These are phyloP conservation scores for Phylloporus arenicola DNA, from an alignment of 768 basidiomycete species.

Conservation along the genomic window DNA sequence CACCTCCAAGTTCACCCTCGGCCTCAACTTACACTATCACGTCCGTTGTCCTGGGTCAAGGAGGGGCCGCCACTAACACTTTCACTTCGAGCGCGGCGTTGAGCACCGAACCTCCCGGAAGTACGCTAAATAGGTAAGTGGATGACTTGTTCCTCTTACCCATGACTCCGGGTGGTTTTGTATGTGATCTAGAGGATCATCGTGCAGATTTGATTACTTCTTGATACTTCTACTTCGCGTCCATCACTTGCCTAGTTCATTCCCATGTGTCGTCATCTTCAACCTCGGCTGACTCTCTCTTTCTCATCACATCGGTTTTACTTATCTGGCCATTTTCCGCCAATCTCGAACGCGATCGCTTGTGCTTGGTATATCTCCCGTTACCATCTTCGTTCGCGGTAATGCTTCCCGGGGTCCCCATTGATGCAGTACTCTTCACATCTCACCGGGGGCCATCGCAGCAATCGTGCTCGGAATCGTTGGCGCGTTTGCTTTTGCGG, in stretches of 20 bases:
- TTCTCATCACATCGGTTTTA: slow-evolving; percentile 9
- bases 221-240: neutral
- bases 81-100: slow-evolving; percentile 19
- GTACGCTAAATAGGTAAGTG: slow-evolving; percentile 13
- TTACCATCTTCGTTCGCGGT: slow-evolving; percentile 3
- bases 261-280: slow-evolving; percentile 17
- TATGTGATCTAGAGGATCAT: slow-evolving; percentile 8
- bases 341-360: slow-evolving; percentile 4
- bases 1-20: neutral
- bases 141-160: neutral
- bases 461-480: slow-evolving; percentile 23
- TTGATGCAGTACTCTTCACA: slow-evolving; percentile 4
- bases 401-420: slow-evolving; percentile 3
- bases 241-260: slow-evolving; percentile 1
- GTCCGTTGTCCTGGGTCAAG: slow-evolving; percentile 13
- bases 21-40: slow-evolving; percentile 20
- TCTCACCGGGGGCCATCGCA: slow-evolving; percentile 22
- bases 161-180: neutral
- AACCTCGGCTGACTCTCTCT: slow-evolving; percentile 14
- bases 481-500: slow-evolving; percentile 23
- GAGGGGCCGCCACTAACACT: slow-evolving; percentile 12
- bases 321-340: slow-evolving; percentile 7
- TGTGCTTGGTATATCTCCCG: slow-evolving; percentile 1
- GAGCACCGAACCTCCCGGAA: slow-evolving; percentile 17
- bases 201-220: slow-evolving; percentile 4